phyloP scores from a whole-genome alignment of 129 eudicot species.

The Logfia minima region DNA sequence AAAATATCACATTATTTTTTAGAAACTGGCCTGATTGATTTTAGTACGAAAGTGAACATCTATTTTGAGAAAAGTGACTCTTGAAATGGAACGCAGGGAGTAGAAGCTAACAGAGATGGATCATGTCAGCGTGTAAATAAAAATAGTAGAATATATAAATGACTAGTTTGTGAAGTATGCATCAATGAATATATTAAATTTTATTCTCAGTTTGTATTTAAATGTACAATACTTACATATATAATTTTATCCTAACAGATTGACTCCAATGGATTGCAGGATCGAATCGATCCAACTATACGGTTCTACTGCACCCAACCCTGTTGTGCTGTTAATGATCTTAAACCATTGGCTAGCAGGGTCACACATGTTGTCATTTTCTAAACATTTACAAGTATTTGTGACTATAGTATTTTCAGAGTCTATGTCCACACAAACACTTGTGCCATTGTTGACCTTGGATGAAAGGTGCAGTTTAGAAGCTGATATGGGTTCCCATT shows the following conservation, averaged over 20 bases:
- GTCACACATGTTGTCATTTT: conserved; percentile 53
- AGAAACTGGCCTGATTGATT: no score
- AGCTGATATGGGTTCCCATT: conserved; percentile 78
- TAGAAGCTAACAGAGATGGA: no score
- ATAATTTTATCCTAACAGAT: conserved; percentile 9
- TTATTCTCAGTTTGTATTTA: conserved; percentile 17
- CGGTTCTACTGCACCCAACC: conserved; percentile 1
- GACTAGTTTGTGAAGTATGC: neutral
- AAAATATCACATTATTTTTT: no score
- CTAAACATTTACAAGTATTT: conserved; percentile 65
- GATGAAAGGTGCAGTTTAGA: conserved; percentile 83
- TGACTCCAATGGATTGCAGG: conserved; percentile 28
- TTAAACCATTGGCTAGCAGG: conserved; percentile 96
- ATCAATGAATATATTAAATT: neutral
- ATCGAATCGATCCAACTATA: conserved; percentile 15
- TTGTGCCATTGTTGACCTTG: conserved; percentile 47
- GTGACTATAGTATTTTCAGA: conserved; percentile 51
- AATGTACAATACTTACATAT: conserved; percentile 13
- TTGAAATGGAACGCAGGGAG: no score
- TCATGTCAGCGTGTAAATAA: no score
- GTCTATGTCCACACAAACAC: conserved; percentile 70
- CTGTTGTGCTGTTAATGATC: conserved; percentile 55
- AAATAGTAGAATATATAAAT: no score
- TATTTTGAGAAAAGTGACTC: no score
- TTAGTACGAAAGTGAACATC: no score